Evolutionary conservation across 345 rosid genomes (phyloP).

Genomic region (Boechera retrofracta): DNA sequence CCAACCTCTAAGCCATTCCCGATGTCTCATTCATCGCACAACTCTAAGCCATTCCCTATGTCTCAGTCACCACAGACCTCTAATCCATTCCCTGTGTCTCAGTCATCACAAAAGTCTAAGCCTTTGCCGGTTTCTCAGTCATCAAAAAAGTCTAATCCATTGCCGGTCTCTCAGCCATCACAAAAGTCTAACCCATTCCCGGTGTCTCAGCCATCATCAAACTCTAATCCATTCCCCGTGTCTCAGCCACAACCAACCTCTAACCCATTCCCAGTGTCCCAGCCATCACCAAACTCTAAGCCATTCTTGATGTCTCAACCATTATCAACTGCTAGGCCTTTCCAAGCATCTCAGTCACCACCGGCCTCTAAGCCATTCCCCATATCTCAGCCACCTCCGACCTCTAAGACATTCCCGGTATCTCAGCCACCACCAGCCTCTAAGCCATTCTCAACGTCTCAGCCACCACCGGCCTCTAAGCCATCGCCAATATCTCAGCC

Average conservation of each 20-base stretch:
- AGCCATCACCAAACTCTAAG: background rate
- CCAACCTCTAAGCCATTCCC: background rate
- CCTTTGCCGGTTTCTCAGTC: slow-evolving; percentile 19
- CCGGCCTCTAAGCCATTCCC: background rate
- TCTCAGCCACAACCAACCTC: background rate
- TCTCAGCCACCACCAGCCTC: background rate
- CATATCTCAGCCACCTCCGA: background rate
- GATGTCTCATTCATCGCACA: background rate
- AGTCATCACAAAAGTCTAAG: background rate
- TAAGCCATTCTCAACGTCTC: slow-evolving; percentile 6
- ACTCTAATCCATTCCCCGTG: background rate
- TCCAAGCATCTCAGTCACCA: background rate
- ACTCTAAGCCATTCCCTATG: slow-evolving; percentile 9
- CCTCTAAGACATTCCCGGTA: background rate
- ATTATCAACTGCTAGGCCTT: background rate
- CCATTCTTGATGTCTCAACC: slow-evolving; percentile 19
- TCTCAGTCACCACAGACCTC: background rate
- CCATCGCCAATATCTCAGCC: background rate
- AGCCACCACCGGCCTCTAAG: background rate
- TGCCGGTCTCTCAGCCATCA: background rate
- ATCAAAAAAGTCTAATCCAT: background rate
- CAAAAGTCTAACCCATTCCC: background rate
- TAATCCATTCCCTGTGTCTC: background rate
- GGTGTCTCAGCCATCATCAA: background rate
- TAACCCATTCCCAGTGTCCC: slow-evolving; percentile 2